Conservation (phyloP, 768 basidiomycete genomes). For the Suillus lakei region DNA sequence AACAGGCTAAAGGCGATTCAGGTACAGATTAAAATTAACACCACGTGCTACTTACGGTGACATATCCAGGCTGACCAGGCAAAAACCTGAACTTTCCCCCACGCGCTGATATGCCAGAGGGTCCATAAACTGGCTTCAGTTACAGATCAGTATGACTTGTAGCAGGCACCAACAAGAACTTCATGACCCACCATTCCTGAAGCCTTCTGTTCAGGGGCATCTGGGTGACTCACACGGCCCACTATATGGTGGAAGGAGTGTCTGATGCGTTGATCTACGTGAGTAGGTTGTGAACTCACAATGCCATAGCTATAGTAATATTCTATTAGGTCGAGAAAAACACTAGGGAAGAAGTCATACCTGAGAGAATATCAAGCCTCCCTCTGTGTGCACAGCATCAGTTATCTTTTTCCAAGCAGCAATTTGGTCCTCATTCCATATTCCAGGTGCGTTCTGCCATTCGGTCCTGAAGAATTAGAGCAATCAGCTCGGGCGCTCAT, state of each 20-base stretch:
- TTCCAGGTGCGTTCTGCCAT: constrained; percentile 50
- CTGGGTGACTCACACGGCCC: constrained; percentile 42
- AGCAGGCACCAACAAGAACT: too few relatives aligned
- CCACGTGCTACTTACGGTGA: constrained; percentile 36
- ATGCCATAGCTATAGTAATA: constrained; percentile 41
- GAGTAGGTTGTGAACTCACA: constrained; percentile 25
- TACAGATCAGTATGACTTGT: background rate
- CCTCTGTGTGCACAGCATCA: constrained; percentile 51
- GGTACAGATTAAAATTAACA: too few relatives aligned
- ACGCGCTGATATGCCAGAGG: constrained; percentile 48
- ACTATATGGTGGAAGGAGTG: constrained; percentile 30
- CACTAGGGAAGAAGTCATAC: constrained; percentile 19
- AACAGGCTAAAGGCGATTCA: constrained; percentile 42
- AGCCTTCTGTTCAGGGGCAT: constrained; percentile 43
- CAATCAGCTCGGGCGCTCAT: background rate
- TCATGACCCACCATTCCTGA: constrained; percentile 35
- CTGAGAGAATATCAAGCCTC: constrained; percentile 51
- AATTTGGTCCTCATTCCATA: constrained; percentile 51
- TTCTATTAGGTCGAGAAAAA: background rate
- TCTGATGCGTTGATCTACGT: background rate
- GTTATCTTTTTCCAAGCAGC: constrained; percentile 51
- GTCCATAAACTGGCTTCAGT: constrained; percentile 46
- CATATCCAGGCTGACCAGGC: constrained; percentile 43
- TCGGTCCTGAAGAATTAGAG: constrained; percentile 38
- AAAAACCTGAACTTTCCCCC: constrained; percentile 47